Conservation (phyloP, 768 basidiomycete species). For the Xerocomellus chrysenteron region DNA sequence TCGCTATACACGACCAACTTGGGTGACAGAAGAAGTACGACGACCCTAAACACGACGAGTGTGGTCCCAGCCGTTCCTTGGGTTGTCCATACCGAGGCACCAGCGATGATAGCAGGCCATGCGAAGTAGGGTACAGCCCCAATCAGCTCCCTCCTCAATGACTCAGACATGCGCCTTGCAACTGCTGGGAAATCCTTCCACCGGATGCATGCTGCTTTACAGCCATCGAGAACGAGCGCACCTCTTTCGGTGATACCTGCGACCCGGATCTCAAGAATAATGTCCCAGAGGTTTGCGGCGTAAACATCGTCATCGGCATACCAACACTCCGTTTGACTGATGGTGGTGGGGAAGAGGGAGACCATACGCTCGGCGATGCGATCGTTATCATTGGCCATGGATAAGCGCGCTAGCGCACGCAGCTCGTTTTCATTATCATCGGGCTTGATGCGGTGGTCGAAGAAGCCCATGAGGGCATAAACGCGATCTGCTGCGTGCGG, state of each 20-base stretch:
- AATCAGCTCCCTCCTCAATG: constrained; percentile 4
- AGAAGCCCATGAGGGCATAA: constrained; percentile 24
- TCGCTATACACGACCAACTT: too few species aligned
- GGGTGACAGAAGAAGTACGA: too few species aligned
- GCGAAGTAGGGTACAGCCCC: constrained; percentile 10
- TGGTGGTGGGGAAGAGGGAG: constrained; percentile 13
- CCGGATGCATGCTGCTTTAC: too few species aligned
- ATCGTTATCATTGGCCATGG: constrained; percentile 25
- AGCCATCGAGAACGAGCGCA: too few species aligned
- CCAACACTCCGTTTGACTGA: constrained; percentile 10
- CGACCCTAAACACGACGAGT: too few species aligned
- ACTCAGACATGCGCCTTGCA: constrained; percentile 4
- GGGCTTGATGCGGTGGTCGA: constrained; percentile 20
- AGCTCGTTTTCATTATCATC: too few species aligned
- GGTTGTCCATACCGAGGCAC: background rate
- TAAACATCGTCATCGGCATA: constrained; percentile 21
- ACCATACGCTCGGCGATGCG: constrained; percentile 24
- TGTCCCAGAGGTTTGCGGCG: constrained; percentile 18
- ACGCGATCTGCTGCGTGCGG: constrained; percentile 17
- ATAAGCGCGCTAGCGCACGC: constrained; percentile 17
- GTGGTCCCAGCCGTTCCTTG: too few species aligned
- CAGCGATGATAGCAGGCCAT: constrained; percentile 6
- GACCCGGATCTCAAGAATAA: constrained; percentile 16
- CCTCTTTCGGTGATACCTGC: too few species aligned
- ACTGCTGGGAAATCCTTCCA: constrained; percentile 21